A percentile compares a stretch with the other conserved stretches of the same genome.
Evolutionary conservation across 768 basidiomycete species (phyloP).

Genomic region (Serendipita indica): DNA sequence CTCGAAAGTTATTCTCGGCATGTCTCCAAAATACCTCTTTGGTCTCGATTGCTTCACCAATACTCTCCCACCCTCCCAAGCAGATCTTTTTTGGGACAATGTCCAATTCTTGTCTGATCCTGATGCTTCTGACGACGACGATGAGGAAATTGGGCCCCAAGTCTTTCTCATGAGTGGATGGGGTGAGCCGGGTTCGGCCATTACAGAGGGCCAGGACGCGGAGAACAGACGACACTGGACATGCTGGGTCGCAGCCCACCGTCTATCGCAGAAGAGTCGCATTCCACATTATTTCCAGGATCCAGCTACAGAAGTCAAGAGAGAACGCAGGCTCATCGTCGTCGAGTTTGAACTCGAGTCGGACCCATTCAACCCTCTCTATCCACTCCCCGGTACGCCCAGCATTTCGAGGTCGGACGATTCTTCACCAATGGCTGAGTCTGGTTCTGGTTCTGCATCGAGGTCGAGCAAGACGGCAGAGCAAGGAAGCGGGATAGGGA

Average conservation of each 20-base stretch:
- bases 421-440: slow-evolving; percentile 5
- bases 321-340: slow-evolving; percentile 38
- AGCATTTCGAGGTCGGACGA: slow-evolving; percentile 6
- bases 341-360: slow-evolving; percentile 70
- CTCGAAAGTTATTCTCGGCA: slow-evolving; percentile 54
- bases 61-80: slow-evolving; percentile 48
- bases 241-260: slow-evolving; percentile 56
- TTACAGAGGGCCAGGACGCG: slow-evolving; percentile 20
- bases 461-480: slow-evolving; percentile 9
- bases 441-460: slow-evolving; percentile 12
- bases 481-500: not conserved
- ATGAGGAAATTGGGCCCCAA: slow-evolving; percentile 38
- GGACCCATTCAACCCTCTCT: slow-evolving; percentile 56
- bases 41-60: slow-evolving; percentile 58
- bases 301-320: no score
- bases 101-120: slow-evolving; percentile 49
- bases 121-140: slow-evolving; percentile 24
- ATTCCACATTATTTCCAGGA: slow-evolving; percentile 11
- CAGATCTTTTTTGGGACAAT: slow-evolving; percentile 55
- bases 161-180: slow-evolving; percentile 58
- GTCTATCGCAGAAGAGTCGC: slow-evolving; percentile 25
- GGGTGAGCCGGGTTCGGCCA: slow-evolving; percentile 46
- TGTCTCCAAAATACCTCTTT: slow-evolving; percentile 58
- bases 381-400: slow-evolving; percentile 27
- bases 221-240: slow-evolving; percentile 38